phyloP scores from a whole-genome alignment of 1,139 yeast genomes.

The Yamadazyma buinensis region DNA sequence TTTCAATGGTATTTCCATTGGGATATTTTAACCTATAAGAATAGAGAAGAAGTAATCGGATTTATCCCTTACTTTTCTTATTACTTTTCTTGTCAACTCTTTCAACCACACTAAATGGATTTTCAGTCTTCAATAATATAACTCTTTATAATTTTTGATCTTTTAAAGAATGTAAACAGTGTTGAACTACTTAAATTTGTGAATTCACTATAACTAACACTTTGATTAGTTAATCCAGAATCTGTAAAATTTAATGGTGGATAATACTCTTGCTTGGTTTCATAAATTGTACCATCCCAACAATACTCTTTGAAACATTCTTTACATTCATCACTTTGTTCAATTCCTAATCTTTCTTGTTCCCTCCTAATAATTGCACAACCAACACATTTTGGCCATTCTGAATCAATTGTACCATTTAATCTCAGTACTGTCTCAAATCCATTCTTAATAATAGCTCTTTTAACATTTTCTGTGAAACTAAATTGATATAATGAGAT shows the following conservation, averaged over 20 bases:
- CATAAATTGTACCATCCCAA: slow-evolving; percentile 33
- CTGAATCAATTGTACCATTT: slow-evolving; percentile 32
- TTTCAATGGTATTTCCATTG: too few species aligned
- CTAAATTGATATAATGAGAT: slow-evolving; percentile 33
- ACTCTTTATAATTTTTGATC: too few species aligned
- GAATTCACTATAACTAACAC: slow-evolving; percentile 1
- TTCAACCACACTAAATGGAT: too few species aligned
- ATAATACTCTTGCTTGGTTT: slow-evolving; percentile 12
- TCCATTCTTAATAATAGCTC: slow-evolving; percentile 37
- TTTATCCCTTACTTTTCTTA: too few species aligned
- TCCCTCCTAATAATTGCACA: slow-evolving; percentile 44
- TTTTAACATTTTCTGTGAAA: slow-evolving; percentile 32
- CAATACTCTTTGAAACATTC: slow-evolving; percentile 38
- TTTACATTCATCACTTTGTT: slow-evolving; percentile 37
- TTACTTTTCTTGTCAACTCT: too few species aligned
- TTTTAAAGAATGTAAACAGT: too few species aligned
- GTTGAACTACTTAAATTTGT: too few species aligned
- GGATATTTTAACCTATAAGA: too few species aligned
- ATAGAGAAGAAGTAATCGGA: too few species aligned
- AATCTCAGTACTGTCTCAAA: slow-evolving; percentile 29
- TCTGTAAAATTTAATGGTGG: slow-evolving; percentile 27
- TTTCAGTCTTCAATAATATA: too few species aligned
- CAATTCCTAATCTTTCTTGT: slow-evolving; percentile 37
- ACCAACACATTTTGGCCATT: slow-evolving; percentile 40
- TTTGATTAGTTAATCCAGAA: slow-evolving; percentile 27